phyloP scores from a whole-genome alignment of 495 filamentous ascomycete genomes.

The Annulohypoxylon moriforme region DNA sequence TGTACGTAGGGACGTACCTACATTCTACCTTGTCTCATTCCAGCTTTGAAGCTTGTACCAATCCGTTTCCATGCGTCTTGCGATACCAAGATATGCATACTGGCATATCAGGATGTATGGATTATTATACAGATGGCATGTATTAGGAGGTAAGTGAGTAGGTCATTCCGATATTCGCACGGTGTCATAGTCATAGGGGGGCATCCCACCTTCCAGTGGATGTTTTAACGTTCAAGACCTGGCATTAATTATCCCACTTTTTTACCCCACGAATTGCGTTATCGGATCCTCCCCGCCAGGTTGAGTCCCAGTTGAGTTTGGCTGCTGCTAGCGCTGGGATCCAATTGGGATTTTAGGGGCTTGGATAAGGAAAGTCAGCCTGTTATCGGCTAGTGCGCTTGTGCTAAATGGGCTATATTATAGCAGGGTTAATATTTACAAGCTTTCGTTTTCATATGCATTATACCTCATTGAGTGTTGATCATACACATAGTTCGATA shows the following conservation, averaged over 20 bases:
- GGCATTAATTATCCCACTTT: constrained; percentile 21
- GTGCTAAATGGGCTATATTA: constrained; percentile 5
- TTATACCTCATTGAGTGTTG: neutral
- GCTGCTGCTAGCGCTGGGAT: neutral
- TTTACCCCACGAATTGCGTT: constrained; percentile 47
- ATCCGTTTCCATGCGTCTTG: neutral
- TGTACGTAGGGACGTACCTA: constrained; percentile 36
- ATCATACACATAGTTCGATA: neutral
- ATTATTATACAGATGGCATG: neutral
- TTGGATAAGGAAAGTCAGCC: constrained; percentile 13
- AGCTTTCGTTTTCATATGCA: neutral
- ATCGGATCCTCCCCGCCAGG: constrained; percentile 32
- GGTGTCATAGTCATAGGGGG: constrained; percentile 2
- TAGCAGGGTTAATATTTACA: neutral
- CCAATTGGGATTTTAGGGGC: neutral
- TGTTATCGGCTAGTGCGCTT: constrained; percentile 30
- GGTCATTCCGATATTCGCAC: constrained; percentile 11
- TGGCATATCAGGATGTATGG: neutral
- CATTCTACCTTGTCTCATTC: constrained; percentile 4
- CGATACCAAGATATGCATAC: constrained; percentile 4
- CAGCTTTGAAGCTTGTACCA: neutral
- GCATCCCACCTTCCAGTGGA: constrained; percentile 31
- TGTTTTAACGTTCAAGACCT: neutral
- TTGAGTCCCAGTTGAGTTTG: neutral
- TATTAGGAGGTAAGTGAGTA: neutral